phyloP scores from a whole-genome alignment of 768 basidiomycete genomes.

The Phanerodontia chrysosporium region DNA sequence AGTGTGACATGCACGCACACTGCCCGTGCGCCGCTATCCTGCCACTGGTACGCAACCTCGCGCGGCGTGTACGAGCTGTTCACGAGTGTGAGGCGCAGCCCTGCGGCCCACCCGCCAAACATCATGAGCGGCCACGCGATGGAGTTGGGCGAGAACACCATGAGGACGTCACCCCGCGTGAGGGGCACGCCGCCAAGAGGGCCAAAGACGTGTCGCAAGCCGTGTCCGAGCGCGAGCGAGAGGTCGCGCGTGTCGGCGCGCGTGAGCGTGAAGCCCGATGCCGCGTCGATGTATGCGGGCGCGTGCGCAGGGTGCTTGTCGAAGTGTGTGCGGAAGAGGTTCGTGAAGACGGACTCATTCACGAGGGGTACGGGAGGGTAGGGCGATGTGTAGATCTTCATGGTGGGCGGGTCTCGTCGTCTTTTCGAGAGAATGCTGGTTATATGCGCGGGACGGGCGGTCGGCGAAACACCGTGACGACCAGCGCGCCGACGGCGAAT shows the following conservation, averaged over 20 bases:
- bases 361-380: constrained; percentile 34
- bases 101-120: constrained; percentile 54
- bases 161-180: constrained; percentile 54
- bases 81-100: constrained; percentile 63
- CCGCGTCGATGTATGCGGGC: constrained; percentile 65
- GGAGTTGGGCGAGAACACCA: constrained; percentile 71
- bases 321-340: constrained; percentile 35
- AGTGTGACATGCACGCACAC: constrained; percentile 62
- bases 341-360: constrained; percentile 44
- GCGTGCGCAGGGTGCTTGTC: constrained; percentile 16
- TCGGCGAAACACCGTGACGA: too few species aligned
- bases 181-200: constrained; percentile 22
- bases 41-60: constrained; percentile 72
- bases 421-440: too few species aligned
- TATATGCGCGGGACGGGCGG: too few species aligned
- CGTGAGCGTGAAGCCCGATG: constrained; percentile 50
- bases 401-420: not conserved
- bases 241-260: constrained; percentile 50
- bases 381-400: constrained; percentile 43
- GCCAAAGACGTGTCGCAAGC: constrained; percentile 37
- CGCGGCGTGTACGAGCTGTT: constrained; percentile 64
- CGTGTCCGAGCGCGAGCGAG: constrained; percentile 54
- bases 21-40: constrained; percentile 57
- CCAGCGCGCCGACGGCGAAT: too few species aligned
- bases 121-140: constrained; percentile 50